A percentile compares a stretch with the other conserved stretches of the same genome.
Evolutionary conservation across 164 flowering plant genomes (phyloP).

Genomic region (Sedum album): DNA sequence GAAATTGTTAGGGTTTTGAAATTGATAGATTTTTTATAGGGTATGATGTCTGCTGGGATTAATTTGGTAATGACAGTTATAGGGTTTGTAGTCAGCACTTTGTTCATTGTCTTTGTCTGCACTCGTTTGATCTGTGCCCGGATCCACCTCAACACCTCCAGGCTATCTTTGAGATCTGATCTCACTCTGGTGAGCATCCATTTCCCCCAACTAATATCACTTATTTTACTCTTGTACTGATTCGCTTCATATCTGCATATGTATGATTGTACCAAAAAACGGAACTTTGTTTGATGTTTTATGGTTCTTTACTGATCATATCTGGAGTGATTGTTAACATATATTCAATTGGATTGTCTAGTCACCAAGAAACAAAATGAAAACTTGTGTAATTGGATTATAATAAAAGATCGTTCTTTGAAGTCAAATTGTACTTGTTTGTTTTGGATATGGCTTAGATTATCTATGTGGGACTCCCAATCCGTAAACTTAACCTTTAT

Average conservation of each 20-base stretch:
- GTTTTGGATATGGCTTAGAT: background rate
- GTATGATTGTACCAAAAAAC: too few species aligned
- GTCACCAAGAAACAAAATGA: background rate
- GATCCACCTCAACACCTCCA: constrained; percentile 59
- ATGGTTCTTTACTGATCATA: too few species aligned
- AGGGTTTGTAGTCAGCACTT: constrained; percentile 80
- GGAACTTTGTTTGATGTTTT: too few species aligned
- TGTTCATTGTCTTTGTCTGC: constrained; percentile 91
- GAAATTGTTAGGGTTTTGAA: background rate
- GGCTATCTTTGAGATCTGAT: constrained; percentile 63
- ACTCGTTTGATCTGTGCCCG: constrained; percentile 81
- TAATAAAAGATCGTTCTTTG: background rate
- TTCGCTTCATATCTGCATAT: too few species aligned
- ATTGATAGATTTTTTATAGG: background rate
- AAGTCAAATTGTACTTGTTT: background rate
- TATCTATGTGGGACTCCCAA: background rate
- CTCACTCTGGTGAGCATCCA: constrained; percentile 37
- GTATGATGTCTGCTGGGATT: constrained; percentile 63
- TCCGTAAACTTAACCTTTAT: background rate
- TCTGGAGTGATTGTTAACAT: too few species aligned
- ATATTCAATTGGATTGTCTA: background rate
- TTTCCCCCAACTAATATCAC: too few species aligned
- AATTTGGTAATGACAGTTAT: constrained; percentile 95
- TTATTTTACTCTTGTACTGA: background rate
- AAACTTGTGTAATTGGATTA: background rate